Conservation (phyloP, 2,329 filamentous ascomycete species). For the Diaporthe sp. region DNA sequence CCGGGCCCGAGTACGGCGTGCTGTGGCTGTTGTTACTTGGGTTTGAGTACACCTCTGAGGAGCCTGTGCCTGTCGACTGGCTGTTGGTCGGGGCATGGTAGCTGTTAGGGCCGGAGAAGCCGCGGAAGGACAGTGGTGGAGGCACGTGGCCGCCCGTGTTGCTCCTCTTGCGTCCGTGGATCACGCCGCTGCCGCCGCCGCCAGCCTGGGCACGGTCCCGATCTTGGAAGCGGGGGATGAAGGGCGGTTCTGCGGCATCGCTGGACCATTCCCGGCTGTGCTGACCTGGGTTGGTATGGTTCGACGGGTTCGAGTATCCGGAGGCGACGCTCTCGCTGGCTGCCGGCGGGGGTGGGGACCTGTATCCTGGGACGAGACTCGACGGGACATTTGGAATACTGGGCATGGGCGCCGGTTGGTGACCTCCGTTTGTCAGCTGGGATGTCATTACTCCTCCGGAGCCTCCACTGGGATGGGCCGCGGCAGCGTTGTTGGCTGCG, state of each 20-base stretch:
- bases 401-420: slow-evolving; percentile 42
- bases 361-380: slow-evolving; percentile 47
- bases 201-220: slow-evolving; percentile 54
- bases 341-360: slow-evolving; percentile 11
- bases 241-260: slow-evolving; percentile 77
- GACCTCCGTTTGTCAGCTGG: slow-evolving; percentile 28
- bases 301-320: slow-evolving; percentile 40
- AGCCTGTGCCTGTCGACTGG: slow-evolving; percentile 44
- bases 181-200: neutral
- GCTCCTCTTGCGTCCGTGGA: slow-evolving; percentile 86
- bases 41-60: slow-evolving; percentile 55
- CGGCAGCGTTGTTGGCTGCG: slow-evolving; percentile 61
- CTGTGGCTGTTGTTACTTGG: slow-evolving; percentile 51
- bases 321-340: slow-evolving; percentile 24
- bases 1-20: slow-evolving; percentile 34
- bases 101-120: slow-evolving; percentile 72
- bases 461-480: slow-evolving; percentile 40
- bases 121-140: slow-evolving; percentile 79
- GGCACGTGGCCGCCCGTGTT: slow-evolving; percentile 83
- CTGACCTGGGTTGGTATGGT: slow-evolving; percentile 32
- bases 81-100: slow-evolving; percentile 64
- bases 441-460: slow-evolving; percentile 15
- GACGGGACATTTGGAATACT: slow-evolving; percentile 63
- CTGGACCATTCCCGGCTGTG: slow-evolving; percentile 61
- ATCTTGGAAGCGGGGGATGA: slow-evolving; percentile 76